phyloP scores from a whole-genome alignment of 1,284 basidiomycete species.

The Dichomitus squalens region DNA sequence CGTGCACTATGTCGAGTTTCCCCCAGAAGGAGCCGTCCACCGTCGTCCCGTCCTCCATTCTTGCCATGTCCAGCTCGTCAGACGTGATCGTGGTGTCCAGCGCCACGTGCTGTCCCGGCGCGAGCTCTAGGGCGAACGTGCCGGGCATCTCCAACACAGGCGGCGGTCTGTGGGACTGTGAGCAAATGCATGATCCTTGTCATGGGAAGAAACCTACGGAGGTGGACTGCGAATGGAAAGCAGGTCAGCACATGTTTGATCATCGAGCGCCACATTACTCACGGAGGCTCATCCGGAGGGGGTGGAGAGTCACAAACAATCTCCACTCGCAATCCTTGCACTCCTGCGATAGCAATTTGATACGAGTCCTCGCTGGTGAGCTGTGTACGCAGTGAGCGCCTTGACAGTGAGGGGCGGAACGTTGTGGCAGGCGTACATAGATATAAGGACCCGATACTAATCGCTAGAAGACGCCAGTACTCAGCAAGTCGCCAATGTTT shows the following conservation, averaged over 20 bases:
- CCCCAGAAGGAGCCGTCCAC: slow-evolving; percentile 85
- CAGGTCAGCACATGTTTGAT: slow-evolving; percentile 7
- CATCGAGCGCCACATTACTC: slow-evolving; percentile 36
- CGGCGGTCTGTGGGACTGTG: slow-evolving; percentile 54
- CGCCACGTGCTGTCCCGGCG: slow-evolving; percentile 72
- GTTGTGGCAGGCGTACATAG: slow-evolving; percentile 52
- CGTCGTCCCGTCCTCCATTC: slow-evolving; percentile 82
- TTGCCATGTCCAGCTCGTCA: slow-evolving; percentile 80
- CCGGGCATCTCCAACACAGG: slow-evolving; percentile 86
- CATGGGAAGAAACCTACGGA: slow-evolving; percentile 52
- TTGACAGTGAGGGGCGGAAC: not conserved
- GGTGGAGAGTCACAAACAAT: slow-evolving; percentile 81
- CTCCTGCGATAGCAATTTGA: slow-evolving; percentile 78
- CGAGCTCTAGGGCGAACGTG: slow-evolving; percentile 76
- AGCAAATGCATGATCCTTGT: not conserved
- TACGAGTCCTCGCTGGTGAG: slow-evolving; percentile 80
- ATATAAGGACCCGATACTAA: slow-evolving; percentile 77
- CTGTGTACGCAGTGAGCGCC: slow-evolving; percentile 39
- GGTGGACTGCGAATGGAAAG: slow-evolving; percentile 49
- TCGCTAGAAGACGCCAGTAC: slow-evolving; percentile 47
- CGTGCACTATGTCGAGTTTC: slow-evolving; percentile 77
- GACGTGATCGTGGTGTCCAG: slow-evolving; percentile 76
- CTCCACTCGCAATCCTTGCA: slow-evolving; percentile 78
- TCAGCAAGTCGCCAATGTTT: slow-evolving; percentile 2
- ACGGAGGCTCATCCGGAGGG: slow-evolving; percentile 76